These are phyloP conservation scores for Lipomyces anomalus DNA, from an alignment of 805 yeast genomes.

Conservation along the genomic window DNA sequence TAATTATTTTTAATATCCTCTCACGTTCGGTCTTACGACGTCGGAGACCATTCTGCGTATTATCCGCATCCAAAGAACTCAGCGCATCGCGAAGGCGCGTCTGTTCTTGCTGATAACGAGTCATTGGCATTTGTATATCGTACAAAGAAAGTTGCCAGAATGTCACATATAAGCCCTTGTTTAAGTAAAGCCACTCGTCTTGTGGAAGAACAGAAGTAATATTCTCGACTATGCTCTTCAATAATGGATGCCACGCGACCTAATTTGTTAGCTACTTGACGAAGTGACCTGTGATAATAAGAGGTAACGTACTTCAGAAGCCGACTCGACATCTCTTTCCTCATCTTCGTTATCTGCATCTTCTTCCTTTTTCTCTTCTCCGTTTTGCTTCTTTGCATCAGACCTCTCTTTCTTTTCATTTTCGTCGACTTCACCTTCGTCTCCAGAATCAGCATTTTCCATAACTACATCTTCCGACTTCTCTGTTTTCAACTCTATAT, in stretches of 20 bases:
- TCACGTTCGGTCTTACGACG: conserved; percentile 5
- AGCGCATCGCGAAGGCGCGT: conserved; percentile 36
- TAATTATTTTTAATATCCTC: conserved; percentile 5
- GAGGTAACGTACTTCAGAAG: no score
- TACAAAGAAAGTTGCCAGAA: conserved; percentile 74
- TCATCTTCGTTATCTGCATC: conserved; percentile 62
- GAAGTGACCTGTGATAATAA: no score
- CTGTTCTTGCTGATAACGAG: conserved; percentile 46
- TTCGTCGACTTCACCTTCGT: conserved; percentile 32
- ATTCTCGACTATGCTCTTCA: conserved; percentile 31
- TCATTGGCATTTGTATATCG: conserved; percentile 55
- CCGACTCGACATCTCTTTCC: conserved; percentile 49
- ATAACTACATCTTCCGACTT: conserved; percentile 25
- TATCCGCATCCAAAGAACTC: conserved; percentile 6
- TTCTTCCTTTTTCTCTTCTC: conserved; percentile 42
- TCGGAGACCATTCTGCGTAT: conserved; percentile 1
- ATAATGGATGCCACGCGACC: conserved; percentile 43
- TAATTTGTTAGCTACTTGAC: no score
- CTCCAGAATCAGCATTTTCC: conserved; percentile 24
- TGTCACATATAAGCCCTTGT: conserved; percentile 43
- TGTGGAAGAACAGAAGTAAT: conserved; percentile 27
- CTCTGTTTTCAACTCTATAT: no score
- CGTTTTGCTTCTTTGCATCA: conserved; percentile 66
- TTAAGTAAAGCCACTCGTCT: conserved; percentile 29
- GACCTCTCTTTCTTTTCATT: conserved; percentile 31